Base-by-base conservation (phyloP, 2,329 filamentous ascomycete species). In the Calonectria leucothoes region DNA sequence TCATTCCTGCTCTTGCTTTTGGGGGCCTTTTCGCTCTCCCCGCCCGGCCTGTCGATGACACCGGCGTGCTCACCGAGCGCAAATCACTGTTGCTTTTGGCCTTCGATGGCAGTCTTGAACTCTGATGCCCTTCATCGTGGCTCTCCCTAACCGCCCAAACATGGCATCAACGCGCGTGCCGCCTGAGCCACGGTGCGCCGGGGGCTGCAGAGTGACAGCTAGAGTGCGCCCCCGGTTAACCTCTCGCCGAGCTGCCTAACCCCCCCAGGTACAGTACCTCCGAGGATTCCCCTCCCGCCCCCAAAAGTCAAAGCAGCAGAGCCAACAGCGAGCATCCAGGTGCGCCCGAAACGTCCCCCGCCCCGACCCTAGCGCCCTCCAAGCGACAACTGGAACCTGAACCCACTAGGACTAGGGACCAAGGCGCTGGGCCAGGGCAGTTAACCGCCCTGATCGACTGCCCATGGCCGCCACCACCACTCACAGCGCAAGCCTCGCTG, bases 341-440 rank as follows among this genome's bases (percentile, higher is more conserved):
- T 65, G 70, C 70, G 39, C 69, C 72, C 67, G 66, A 69, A 71
- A 69, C 59, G 61, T 49, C 61, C 66, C 64, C 74, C 72, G 57
- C 68, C 70, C 69, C 76, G 75, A 52, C 66, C 70, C 69, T 72
- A 72, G 69, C 71, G 71, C 71, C 49, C 73, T 57, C 66, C 66
- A 72, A 69, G 35, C 59, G 76, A 73, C 69, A 66, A 55, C 73
- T 76, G 65, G 71, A 77, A 63, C 65, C 45, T 51, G 55, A 48
- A 64, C 52, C 55, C 55, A 64, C 42, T 31, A 45, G 35, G 59
- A 48, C 59, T 31, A 57, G 37, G 65, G 49, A 52, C 51, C 65
- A 67, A 51, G 65, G 39, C 65, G 20, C 49, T 67, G 63, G 67
- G 67, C 42, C 67, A 69, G 67, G 57, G 67, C 52, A 69, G 57